These are phyloP conservation scores for Diospyros kaki DNA, from an alignment of 148 eudicot species.

Conservation along the genomic window DNA sequence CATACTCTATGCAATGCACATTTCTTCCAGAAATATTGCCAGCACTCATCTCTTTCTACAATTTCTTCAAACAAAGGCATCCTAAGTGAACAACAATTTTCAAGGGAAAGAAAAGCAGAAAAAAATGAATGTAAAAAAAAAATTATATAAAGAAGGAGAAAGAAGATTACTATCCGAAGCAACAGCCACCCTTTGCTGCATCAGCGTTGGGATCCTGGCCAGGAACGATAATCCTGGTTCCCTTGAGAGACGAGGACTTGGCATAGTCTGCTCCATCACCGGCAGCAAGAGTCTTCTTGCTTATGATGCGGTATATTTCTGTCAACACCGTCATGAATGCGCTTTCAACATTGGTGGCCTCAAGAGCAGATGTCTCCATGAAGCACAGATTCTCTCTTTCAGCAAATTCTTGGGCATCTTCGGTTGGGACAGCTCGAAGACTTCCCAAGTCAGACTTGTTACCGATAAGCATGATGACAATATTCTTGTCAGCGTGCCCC, in stretches of 20 bases:
- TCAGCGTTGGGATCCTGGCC: constrained; percentile 19
- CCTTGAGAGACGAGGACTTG: constrained; percentile 25
- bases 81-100: too few species aligned
- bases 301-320: constrained; percentile 37
- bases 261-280: constrained; percentile 15
- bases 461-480: constrained; percentile 49
- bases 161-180: too few species aligned
- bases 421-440: constrained; percentile 51
- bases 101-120: too few species aligned
- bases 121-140: too few species aligned
- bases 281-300: constrained; percentile 43
- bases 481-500: constrained; percentile 53
- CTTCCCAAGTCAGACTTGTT: constrained; percentile 51
- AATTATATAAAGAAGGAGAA: too few species aligned
- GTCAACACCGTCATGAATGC: constrained; percentile 38
- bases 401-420: constrained; percentile 59
- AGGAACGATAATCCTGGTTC: constrained; percentile 39
- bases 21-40: background rate
- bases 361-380: constrained; percentile 62
- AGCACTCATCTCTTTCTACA: too few species aligned
- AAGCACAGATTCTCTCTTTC: constrained; percentile 54
- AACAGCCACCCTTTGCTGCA: constrained; percentile 6
- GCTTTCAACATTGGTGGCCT: constrained; percentile 49
- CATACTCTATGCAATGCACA: background rate
- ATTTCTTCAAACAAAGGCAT: too few species aligned